Conservation (phyloP, 2,329 filamentous ascomycete species). For the Onygenales sp. region DNA sequence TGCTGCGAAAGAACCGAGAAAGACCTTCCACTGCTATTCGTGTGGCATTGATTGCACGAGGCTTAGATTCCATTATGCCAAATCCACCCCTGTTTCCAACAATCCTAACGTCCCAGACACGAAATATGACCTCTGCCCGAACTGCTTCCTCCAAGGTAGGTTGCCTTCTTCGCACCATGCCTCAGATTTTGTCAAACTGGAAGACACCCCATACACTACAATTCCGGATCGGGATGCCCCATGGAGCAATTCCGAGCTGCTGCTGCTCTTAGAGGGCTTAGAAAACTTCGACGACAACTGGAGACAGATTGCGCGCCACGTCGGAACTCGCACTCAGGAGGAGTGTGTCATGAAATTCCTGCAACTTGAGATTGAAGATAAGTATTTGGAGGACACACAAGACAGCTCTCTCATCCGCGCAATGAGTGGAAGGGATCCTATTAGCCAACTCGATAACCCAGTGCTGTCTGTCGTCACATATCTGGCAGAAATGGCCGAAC, state of each 20-base stretch:
- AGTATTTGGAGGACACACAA: conserved; percentile 77
- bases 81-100: conserved; percentile 47
- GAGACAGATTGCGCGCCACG: conserved; percentile 85
- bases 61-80: conserved; percentile 61
- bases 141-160: conserved; percentile 76
- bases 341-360: conserved; percentile 96
- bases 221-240: conserved; percentile 75
- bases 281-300: conserved; percentile 95
- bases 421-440: conserved; percentile 72
- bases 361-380: conserved; percentile 93
- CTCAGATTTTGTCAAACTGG: conserved; percentile 77
- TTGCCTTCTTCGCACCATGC: conserved; percentile 71
- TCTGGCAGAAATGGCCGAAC: conserved; percentile 82
- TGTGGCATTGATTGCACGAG: conserved; percentile 85
- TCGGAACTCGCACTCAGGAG: conserved; percentile 82
- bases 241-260: conserved; percentile 82
- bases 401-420: conserved; percentile 56
- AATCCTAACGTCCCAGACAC: conserved; percentile 48
- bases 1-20: conserved; percentile 52
- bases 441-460: conserved; percentile 88
- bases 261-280: conserved; percentile 82
- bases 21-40: conserved; percentile 70
- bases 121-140: conserved; percentile 83
- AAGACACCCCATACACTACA: conserved; percentile 73
- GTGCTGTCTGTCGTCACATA: conserved; percentile 95